These are phyloP conservation scores for Phytopythium aichiense DNA, from an alignment of 352 stramenopile genomes.

Conservation along the genomic window DNA sequence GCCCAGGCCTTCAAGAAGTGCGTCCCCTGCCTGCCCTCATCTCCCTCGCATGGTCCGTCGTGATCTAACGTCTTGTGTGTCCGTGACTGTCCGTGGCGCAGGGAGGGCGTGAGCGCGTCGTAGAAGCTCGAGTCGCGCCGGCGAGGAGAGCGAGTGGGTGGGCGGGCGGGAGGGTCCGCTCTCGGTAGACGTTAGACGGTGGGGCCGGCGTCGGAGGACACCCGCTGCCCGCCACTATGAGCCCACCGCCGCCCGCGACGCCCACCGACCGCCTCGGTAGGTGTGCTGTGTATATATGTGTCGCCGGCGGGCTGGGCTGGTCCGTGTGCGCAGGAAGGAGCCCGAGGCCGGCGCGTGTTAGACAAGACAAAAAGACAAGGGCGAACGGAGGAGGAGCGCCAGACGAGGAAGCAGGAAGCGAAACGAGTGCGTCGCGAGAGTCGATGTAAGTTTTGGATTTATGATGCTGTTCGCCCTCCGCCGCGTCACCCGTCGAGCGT, in stretches of 20 bases:
- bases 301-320: constrained; percentile 3
- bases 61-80: constrained; percentile 5
- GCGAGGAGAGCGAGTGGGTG: background rate
- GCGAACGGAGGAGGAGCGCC: background rate
- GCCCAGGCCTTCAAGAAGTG: constrained; percentile 84
- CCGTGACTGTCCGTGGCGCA: constrained; percentile 15
- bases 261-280: background rate
- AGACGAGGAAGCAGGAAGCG: background rate
- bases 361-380: constrained; percentile 1
- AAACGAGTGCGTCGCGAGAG: constrained; percentile 4
- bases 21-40: constrained; percentile 13
- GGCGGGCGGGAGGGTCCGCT: constrained; percentile 5
- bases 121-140: constrained; percentile 20
- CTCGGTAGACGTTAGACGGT: constrained; percentile 5
- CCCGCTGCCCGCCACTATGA: constrained; percentile 6
- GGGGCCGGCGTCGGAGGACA: background rate
- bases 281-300: constrained; percentile 11
- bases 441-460: constrained; percentile 6
- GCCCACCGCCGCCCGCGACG: constrained; percentile 5
- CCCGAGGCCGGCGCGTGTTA: constrained; percentile 5
- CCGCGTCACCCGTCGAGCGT: constrained; percentile 52
- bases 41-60: background rate
- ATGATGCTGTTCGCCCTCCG: constrained; percentile 1
- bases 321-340: background rate
- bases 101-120: constrained; percentile 74